Evolutionary conservation across 208 protist genomes (phyloP).

Genomic region (Blastocrithidia nonstop): DNA sequence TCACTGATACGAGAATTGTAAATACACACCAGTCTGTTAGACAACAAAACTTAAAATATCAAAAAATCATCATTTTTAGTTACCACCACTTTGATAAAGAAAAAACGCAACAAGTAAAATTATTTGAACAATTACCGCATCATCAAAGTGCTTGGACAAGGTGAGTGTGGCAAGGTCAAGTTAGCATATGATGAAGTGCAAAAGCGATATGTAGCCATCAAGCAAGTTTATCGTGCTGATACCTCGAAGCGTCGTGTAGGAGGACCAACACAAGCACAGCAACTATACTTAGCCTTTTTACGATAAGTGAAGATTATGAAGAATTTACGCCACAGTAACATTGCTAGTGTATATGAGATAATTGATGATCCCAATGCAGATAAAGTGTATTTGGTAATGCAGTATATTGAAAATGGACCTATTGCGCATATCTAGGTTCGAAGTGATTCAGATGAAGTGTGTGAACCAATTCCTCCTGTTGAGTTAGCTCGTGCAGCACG

Average conservation of each 20-base stretch:
- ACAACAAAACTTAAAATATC: too few species aligned
- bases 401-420: constrained; percentile 74
- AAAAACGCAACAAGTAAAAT: too few species aligned
- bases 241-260: constrained; percentile 6
- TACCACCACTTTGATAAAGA: too few species aligned
- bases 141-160: constrained; percentile 49
- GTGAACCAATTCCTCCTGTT: constrained; percentile 17
- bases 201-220: constrained; percentile 47
- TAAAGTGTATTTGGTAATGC: constrained; percentile 86
- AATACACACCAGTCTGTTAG: too few species aligned
- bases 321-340: constrained; percentile 89
- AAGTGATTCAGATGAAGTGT: constrained; percentile 12
- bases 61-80: too few species aligned
- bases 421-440: constrained; percentile 19
- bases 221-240: constrained; percentile 51
- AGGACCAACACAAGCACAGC: constrained; percentile 11
- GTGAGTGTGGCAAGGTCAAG: constrained; percentile 46
- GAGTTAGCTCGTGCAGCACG: constrained; percentile 20
- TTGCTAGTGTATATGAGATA: constrained; percentile 90
- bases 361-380: constrained; percentile 89
- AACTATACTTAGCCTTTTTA: constrained; percentile 23
- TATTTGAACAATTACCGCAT: constrained; percentile 75
- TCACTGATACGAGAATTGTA: too few species aligned
- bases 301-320: constrained; percentile 93
- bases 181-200: constrained; percentile 31